Evolutionary conservation across 768 basidiomycete genomes (phyloP), one percentile per base, ranked within the genome.

Genomic region (Antrodiella citrinella): DNA sequence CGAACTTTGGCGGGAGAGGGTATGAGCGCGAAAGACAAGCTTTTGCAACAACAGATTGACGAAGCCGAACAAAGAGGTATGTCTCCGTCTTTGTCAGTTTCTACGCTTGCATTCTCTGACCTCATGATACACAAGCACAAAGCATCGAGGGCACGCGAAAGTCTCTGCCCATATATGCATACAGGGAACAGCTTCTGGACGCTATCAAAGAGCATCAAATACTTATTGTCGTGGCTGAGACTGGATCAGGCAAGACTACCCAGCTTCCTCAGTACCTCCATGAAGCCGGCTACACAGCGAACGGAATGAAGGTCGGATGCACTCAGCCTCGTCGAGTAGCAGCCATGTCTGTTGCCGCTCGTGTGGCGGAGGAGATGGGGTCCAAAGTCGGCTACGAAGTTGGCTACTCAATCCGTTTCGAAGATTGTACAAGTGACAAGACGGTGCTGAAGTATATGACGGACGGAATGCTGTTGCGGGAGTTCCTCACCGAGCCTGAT

Each of bases 381-480:
- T 88, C 84, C 2, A 88, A 97, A 66, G 84, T 99, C 38, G 96
- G 96, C 9, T 90, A 94, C 59, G 95, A 98, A 69, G 96, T 99
- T 45, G 96, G 96, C n/a, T 99, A 99, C 67, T 95, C 94, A 26
- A 99, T 99, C 59, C 91, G 96, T 25, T 99, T 99, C 70, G 96
- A 99, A 69, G 96, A 99, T 67, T 96, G 93, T 66, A 99, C 96
- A 18, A 96, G 91, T 72, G 93, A 98, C 74, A 97, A 96, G 73
- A 99, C 96, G 3, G 86, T 94, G 41, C 74, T 99, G 62, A 98
- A 99, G 69, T 99, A 99, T 69, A 96, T 99, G 96, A 99, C 96
- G 41, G 96, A 99, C 62, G 96, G 96, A 26, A 98, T 99, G 96
- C 75, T 99, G 22, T 71, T 98, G 42, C 80, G 96, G 61, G 93